Base-by-base conservation (phyloP, 1,284 basidiomycete species). In the Mycosarcoma maydis region DNA sequence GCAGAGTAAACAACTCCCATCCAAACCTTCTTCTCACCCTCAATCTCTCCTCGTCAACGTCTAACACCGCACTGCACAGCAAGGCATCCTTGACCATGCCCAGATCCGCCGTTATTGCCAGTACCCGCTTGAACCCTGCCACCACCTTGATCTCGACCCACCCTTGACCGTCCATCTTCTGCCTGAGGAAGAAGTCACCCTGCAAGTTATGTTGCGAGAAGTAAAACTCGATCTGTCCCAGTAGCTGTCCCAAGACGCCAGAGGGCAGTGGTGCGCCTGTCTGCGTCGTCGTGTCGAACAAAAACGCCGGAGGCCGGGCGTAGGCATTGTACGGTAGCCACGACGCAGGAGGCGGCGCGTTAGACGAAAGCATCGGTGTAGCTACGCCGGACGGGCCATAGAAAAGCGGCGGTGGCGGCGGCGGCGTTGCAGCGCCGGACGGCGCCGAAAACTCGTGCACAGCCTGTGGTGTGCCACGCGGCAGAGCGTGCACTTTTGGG, bases 191-290 rank as follows among this genome's bases (percentile, higher is more conserved):
- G 32, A 77, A 73, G 43, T 81, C 80, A 7, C 67, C 70, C 19
- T 67, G 47, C 19, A 81, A 42, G 37, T 81, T 81, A 14, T 57
- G 61, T 19, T 67, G 58, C 3, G 73, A 76, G 49, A 81, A 80
- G 50, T 81, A 81, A 40, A 79, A 81, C 42, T 81, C 80, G 24
- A 80, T 56, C 59, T 81, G 80, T 2, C 20, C 19, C n/a, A 80
- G 48, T 17, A 81, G 30, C 32, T 67, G 72, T 0, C 62, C 65
- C 14, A 53, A 23, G 9, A 62, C 39, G 3, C 56, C 52, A 0
- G 58, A n/a, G 16, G 73, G 54, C 7, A 74, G 39, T 5, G 42
- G 33, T 0, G 44, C 56, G 9, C 50, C 55, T 4, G 44, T 56
- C 27, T 64, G 53, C n/a, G 47, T 13, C 7, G 55, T 58, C 13